Evolutionary conservation across 441 rosid species (phyloP), one percentile per base, ranked within the genome.

Genomic region (Isatis lusitanica): DNA sequence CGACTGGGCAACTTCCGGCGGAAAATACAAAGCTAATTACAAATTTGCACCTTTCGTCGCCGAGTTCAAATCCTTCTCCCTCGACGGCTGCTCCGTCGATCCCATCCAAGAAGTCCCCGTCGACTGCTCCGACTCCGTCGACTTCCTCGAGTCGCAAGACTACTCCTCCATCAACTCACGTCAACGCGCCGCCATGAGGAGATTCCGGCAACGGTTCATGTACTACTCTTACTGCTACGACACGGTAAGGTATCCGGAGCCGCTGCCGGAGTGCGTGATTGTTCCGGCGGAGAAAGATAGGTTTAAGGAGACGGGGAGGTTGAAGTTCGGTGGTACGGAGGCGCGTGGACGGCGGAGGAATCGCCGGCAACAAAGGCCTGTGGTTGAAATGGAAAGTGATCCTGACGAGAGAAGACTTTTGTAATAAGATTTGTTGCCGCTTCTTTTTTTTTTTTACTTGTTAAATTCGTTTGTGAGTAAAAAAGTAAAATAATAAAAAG

Each of bases 1-100:
- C 0, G 86, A 73, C 42, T 94, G 99, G 98, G 98, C 99, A n/a
- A 94, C 99, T 5, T 75, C 84, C 1, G 98, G 99, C 3, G 99
- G 99, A 3, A 87, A 80, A 77, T 76, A 77, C 79, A 91, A 88
- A 69, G 98, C 85, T 1, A 82, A 94, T 47, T 92, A 94, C 81
- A 85, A 86, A 58, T 94, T 78, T 53, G 86, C 96, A 0, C 97
- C 99, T 0, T 94, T 92, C 28, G 77, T 77, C 1, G 82, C 98
- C 12, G 93, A 91, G 18, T 94, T 88, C 48, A 88, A 79, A 71
- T 90, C 86, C 4, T 73, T 94, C 2, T 82, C 78, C 9, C 81
- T 92, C 0, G 89, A 88, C 2, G 98, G 99, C n/a, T 90, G 99
- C 53, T 74, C 82, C 0, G 78, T 84, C 2, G 96, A 90, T 28